A percentile compares a stretch with the other conserved stretches of the same genome.
Evolutionary conservation across 1,284 basidiomycete genomes (phyloP).

Genomic region (Fomitopsis betulina): DNA sequence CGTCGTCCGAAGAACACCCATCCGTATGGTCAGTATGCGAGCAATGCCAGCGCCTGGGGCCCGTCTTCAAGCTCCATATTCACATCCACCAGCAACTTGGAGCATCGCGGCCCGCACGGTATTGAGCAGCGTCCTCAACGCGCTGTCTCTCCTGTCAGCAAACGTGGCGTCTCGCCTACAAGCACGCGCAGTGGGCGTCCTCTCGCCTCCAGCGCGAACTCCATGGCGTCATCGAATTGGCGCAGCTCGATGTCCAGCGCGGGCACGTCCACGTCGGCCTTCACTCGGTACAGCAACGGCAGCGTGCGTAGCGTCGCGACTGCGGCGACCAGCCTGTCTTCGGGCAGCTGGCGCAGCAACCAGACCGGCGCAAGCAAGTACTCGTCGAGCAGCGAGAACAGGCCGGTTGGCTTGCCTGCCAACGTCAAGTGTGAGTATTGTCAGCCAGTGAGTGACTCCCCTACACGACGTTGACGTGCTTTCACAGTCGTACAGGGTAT

Average conservation of each 20-base stretch:
- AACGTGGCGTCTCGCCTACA: conserved; percentile 48
- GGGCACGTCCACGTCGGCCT: conserved; percentile 57
- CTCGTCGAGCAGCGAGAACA: conserved; percentile 14
- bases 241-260: conserved; percentile 70
- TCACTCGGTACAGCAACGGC: conserved; percentile 75
- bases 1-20: conserved; percentile 19
- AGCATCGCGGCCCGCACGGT: conserved; percentile 10
- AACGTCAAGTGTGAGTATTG: conserved; percentile 73
- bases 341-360: conserved; percentile 58
- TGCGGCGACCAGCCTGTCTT: conserved; percentile 70
- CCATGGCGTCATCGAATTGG: conserved; percentile 65
- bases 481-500: conserved; percentile 64
- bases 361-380: conserved; percentile 19
- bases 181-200: conserved; percentile 50
- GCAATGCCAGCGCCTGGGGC: conserved; percentile 29
- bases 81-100: conserved; percentile 12
- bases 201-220: conserved; percentile 51
- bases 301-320: conserved; percentile 71
- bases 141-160: conserved; percentile 33
- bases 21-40: conserved; percentile 16
- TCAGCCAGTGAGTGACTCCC: conserved; percentile 10
- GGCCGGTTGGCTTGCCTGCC: conserved; percentile 38
- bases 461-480: not conserved
- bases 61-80: conserved; percentile 17
- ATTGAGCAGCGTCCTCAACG: conserved; percentile 27